These are phyloP conservation scores for Ceriops decandra DNA, from an alignment of 345 rosid species.

Conservation along the genomic window DNA sequence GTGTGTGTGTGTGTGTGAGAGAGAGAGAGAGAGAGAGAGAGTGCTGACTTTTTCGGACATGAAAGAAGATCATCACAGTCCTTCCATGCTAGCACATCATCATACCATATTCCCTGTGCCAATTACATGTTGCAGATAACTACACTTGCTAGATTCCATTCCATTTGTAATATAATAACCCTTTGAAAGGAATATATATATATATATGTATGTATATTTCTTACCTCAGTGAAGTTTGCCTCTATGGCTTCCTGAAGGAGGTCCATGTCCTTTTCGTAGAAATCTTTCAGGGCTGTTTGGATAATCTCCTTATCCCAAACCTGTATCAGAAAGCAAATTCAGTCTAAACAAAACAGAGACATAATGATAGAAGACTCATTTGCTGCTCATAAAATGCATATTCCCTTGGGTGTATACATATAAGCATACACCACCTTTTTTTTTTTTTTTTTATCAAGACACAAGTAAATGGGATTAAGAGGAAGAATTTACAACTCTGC, in stretches of 20 bases:
- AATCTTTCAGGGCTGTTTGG: conserved; percentile 65
- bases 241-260: conserved; percentile 64
- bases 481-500: no score
- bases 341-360: no score
- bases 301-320: conserved; percentile 96
- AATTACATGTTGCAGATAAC: background rate
- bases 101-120: conserved; percentile 73
- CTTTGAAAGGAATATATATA: background rate
- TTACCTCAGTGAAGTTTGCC: conserved; percentile 73
- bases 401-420: no score
- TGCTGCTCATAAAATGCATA: no score
- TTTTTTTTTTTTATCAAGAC: no score
- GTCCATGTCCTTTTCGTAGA: conserved; percentile 65
- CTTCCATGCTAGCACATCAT: conserved; percentile 66
- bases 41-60: conserved; percentile 62
- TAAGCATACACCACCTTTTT: no score
- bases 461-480: no score
- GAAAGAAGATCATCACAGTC: conserved; percentile 61
- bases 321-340: conserved; percentile 24
- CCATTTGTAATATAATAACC: background rate
- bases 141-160: background rate
- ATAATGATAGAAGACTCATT: no score
- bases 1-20: background rate
- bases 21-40: background rate
- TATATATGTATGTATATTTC: no score